phyloP scores from a whole-genome alignment of 83 land plant genomes.

The Picea abies region DNA sequence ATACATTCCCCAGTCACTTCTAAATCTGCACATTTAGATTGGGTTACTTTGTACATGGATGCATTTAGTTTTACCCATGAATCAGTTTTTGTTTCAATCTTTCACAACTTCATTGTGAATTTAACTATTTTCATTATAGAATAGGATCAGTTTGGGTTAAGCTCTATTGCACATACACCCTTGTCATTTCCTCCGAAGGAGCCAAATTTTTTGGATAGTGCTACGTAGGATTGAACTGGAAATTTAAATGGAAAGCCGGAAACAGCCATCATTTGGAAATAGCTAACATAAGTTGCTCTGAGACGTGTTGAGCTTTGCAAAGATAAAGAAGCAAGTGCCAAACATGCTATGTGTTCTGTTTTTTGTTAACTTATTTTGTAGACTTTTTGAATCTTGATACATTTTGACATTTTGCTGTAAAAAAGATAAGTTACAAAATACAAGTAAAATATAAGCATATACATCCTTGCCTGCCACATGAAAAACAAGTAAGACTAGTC shows the following conservation, averaged over 20 bases:
- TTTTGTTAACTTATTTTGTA: not conserved
- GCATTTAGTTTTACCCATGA: too few species aligned
- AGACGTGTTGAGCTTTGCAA: not conserved
- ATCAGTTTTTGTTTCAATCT: too few species aligned
- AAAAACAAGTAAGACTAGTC: not conserved
- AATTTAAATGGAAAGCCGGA: not conserved
- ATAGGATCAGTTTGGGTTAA: not conserved
- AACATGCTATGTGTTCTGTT: not conserved
- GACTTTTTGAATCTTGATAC: not conserved
- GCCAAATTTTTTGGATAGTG: not conserved
- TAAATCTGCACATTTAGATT: too few species aligned
- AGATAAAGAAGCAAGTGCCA: not conserved
- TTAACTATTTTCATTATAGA: not conserved
- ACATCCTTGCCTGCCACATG: not conserved
- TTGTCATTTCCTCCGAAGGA: not conserved
- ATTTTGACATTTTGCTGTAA: conserved; percentile 2
- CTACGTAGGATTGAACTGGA: not conserved
- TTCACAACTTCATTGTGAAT: too few species aligned
- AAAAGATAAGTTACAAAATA: not conserved
- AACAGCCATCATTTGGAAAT: not conserved
- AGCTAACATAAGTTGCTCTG: conserved; percentile 10
- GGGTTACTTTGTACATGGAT: too few species aligned
- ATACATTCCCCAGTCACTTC: too few species aligned
- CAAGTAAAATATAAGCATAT: not conserved
- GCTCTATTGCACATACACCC: not conserved